A percentile compares a stretch with the other conserved stretches of the same genome.
Conservation (phyloP, 2,329 filamentous ascomycete species). For the Fusarium robinianum region DNA sequence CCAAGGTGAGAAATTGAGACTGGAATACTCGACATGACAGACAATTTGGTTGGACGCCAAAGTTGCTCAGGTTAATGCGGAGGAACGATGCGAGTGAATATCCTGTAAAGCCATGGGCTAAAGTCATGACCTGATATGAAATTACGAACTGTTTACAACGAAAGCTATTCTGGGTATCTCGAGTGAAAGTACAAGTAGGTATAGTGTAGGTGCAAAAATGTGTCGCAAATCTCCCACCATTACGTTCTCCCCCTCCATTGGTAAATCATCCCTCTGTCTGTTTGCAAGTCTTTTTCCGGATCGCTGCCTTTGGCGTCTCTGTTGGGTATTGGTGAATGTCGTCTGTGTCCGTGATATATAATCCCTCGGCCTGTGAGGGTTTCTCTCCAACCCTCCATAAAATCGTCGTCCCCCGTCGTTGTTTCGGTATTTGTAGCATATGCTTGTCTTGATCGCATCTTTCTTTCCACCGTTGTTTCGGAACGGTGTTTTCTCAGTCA, state of each 20-base stretch:
- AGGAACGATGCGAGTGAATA: conserved; percentile 3
- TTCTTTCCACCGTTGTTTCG: too few species aligned
- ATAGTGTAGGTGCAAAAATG: conserved; percentile 19
- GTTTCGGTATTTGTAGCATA: conserved; percentile 18
- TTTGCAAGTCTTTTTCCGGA: too few species aligned
- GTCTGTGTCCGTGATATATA: too few species aligned
- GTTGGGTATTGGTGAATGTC: too few species aligned
- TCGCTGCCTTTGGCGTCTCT: too few species aligned
- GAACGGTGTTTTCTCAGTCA: too few species aligned
- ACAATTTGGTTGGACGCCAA: too few species aligned
- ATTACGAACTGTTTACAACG: conserved; percentile 30
- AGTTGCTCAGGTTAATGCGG: too few species aligned
- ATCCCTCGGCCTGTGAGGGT: too few species aligned
- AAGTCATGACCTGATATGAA: conserved; percentile 17
- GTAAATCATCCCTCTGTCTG: conserved; percentile 5
- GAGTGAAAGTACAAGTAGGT: conserved; percentile 32
- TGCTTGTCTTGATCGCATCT: conserved; percentile 4
- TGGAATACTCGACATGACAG: too few species aligned
- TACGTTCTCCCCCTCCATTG: conserved; percentile 11
- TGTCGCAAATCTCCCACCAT: conserved; percentile 26
- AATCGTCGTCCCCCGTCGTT: conserved; percentile 26
- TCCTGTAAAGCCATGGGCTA: conserved; percentile 15
- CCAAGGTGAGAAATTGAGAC: too few species aligned
- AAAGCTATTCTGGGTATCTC: conserved; percentile 39
- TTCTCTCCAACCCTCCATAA: too few species aligned